Conservation (phyloP, 2,329 filamentous ascomycete species). For the Lecanicillium sp. region DNA sequence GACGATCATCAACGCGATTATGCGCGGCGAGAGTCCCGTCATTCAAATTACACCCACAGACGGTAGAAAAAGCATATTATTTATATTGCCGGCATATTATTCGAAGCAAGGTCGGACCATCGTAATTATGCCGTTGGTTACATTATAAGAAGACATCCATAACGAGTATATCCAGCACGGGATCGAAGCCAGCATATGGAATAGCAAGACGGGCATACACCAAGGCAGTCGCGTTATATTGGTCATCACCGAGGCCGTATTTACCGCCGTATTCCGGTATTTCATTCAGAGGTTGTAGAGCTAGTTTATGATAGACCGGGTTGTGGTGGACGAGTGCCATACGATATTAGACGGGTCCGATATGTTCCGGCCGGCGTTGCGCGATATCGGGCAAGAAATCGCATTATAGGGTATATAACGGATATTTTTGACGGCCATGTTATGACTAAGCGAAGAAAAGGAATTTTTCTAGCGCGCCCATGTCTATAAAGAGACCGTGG, state of each 20-base stretch:
- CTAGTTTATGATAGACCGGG: constrained; percentile 1
- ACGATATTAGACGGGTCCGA: constrained; percentile 7
- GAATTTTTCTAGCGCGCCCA: too few relatives aligned
- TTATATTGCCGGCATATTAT: constrained; percentile 4
- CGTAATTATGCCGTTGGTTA: constrained; percentile 4
- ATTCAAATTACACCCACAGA: not conserved
- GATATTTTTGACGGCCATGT: too few relatives aligned
- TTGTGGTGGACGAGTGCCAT: constrained; percentile 9
- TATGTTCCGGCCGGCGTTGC: too few relatives aligned
- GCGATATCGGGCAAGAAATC: too few relatives aligned
- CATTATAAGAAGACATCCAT: constrained; percentile 6
- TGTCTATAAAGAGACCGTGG: too few relatives aligned
- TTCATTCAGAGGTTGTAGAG: not conserved
- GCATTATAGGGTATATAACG: too few relatives aligned
- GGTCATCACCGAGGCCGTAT: not conserved
- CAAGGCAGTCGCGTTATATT: not conserved
- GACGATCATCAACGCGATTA: not conserved
- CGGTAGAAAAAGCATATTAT: constrained; percentile 4
- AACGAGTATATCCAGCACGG: constrained; percentile 6
- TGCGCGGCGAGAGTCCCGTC: not conserved
- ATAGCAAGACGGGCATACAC: not conserved
- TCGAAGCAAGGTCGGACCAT: constrained; percentile 1
- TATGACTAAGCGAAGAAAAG: too few relatives aligned
- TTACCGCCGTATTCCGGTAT: not conserved
- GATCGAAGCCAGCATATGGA: not conserved